A percentile compares a stretch with the other conserved stretches of the same genome.
These are phyloP conservation scores for Exsudoporus frostii DNA, from an alignment of 768 basidiomycete species.

Conservation along the genomic window DNA sequence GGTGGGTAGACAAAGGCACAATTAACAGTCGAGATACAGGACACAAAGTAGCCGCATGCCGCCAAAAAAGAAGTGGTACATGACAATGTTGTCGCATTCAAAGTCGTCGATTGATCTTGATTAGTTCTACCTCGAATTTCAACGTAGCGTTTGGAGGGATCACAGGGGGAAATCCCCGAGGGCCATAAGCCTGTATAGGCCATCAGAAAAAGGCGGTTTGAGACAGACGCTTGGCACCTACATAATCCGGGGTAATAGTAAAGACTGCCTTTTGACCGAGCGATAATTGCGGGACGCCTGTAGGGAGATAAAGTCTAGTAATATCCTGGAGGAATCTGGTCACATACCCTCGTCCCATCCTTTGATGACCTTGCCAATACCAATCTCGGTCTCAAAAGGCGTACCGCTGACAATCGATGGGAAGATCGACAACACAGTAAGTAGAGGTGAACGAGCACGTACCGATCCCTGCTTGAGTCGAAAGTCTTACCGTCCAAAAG, in stretches of 20 bases:
- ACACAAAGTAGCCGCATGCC: constrained; percentile 23
- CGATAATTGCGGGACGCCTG: constrained; percentile 76
- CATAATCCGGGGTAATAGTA: constrained; percentile 72
- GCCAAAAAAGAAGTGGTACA: constrained; percentile 13
- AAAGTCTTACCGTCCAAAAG: constrained; percentile 60
- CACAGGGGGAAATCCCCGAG: constrained; percentile 71
- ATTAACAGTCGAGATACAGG: constrained; percentile 22
- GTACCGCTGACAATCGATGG: constrained; percentile 37
- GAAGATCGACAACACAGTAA: constrained; percentile 1
- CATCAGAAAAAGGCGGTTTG: background rate
- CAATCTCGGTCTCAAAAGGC: constrained; percentile 71
- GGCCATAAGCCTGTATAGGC: constrained; percentile 63
- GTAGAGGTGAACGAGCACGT: constrained; percentile 14
- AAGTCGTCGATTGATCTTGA: constrained; percentile 55
- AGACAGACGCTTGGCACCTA: constrained; percentile 37
- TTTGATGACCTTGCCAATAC: constrained; percentile 78
- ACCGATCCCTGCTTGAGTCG: constrained; percentile 80
- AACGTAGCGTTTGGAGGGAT: constrained; percentile 77
- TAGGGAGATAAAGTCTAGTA: background rate
- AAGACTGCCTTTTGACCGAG: constrained; percentile 70
- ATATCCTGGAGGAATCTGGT: background rate
- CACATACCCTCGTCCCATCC: constrained; percentile 86
- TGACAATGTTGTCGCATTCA: constrained; percentile 20
- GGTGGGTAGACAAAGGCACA: constrained; percentile 14
- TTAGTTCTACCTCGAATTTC: constrained; percentile 79